Evolutionary conservation across 768 basidiomycete genomes (phyloP), one percentile per base, ranked within the genome.

Genomic region (Mycena vitilis): DNA sequence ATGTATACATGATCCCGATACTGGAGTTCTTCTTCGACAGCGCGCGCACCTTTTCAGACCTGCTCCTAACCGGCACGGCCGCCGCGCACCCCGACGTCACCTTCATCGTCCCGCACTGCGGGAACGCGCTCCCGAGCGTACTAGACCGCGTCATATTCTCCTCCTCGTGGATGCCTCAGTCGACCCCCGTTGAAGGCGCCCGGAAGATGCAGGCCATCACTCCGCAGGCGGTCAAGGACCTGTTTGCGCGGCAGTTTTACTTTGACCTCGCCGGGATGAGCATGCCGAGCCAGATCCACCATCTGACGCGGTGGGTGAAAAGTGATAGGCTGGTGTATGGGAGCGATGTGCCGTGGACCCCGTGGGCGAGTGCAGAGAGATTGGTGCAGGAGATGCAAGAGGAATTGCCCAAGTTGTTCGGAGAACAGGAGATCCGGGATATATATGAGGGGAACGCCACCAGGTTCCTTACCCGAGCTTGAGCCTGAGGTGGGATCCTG

Each of bases 101-200:
- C 20, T 67, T 67, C 54, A n/a, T 67, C 16, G 54, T 67, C 45
- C 66, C 66, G 20, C 66, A 67, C 53, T 67, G 66, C 66, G 66
- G 66, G 18, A 48, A 12, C 60, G 66, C 66, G 37, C 66, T 67
- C 8, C 66, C 66, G 40, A 67, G 66, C 54, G 15, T 67, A 4
- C 60, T 67, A 37, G 66, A 67, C 38, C 66, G 66, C 47, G 53
- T 36, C 34, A 10, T 61, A 15, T 16, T 55, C 44, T 48, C 53
- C 45, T 61, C 66, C 13, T 9, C 23, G 20, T 51, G 20, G 36
- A 40, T 11, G 40, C 11, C 15, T 1, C 11, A 10, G 40, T 40
- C 40, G 4, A 11, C 40, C 4, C 40, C 40, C 11, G 40, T 8
- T 10, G 30, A 56, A 12, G 36, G 6, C 16, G 16, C 22, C 1